Evolutionary conservation across 163 green algal genomes (phyloP).

Genomic region (Prototheca wickerhamii): DNA sequence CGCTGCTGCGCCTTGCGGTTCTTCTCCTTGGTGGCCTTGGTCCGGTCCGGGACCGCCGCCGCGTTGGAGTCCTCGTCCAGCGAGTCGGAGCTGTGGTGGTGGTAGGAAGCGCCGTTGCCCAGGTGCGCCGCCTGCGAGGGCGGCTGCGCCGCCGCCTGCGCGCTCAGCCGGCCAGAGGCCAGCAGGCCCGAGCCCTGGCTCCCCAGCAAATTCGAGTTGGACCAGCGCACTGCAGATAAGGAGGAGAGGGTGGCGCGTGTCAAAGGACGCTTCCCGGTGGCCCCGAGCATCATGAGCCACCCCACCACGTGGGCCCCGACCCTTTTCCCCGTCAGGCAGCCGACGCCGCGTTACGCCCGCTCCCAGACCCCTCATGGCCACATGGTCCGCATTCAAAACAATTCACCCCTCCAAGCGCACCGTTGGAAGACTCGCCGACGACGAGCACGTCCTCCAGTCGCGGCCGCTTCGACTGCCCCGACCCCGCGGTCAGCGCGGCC

Average conservation of each 20-base stretch:
- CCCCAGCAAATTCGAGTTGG: too few relatives aligned
- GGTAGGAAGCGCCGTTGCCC: not conserved
- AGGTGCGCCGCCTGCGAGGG: not conserved
- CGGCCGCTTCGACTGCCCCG: not conserved
- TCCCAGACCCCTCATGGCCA: too few relatives aligned
- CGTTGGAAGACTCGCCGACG: not conserved
- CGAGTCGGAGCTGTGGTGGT: not conserved
- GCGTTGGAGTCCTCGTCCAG: not conserved
- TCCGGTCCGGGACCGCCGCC: not conserved
- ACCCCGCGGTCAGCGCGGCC: not conserved
- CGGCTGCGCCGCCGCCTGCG: not conserved
- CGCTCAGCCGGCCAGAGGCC: too few relatives aligned
- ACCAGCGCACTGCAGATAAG: not conserved
- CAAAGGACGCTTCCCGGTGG: too few relatives aligned
- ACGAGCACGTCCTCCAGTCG: not conserved
- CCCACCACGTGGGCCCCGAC: too few relatives aligned
- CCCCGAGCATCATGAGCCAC: too few relatives aligned
- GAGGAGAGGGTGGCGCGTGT: not conserved
- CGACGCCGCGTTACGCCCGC: too few relatives aligned
- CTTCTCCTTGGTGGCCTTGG: slow-evolving; percentile 23
- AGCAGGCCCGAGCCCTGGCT: too few relatives aligned
- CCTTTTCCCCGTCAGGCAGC: too few relatives aligned
- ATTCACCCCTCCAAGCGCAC: too few relatives aligned
- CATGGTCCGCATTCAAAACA: too few relatives aligned
- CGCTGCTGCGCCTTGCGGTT: slow-evolving; percentile 24